Evolutionary conservation across 2,329 filamentous ascomycete species (phyloP).

Genomic region (Arthrobotrys sphaeroides): DNA sequence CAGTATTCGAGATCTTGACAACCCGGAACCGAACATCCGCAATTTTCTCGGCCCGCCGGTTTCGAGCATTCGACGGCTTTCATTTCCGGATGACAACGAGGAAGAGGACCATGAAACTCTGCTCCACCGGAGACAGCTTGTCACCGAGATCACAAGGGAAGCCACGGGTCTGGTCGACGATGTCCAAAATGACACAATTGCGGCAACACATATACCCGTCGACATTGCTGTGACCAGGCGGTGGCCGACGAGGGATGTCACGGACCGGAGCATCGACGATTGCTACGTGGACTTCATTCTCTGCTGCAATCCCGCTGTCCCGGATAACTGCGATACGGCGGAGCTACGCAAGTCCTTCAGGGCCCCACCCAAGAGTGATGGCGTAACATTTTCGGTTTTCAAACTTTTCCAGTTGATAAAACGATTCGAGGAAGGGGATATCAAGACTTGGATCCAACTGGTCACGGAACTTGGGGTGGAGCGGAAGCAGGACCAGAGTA

Average conservation of each 20-base stretch:
- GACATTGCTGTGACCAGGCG: conserved; percentile 1
- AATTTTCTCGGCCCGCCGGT: conserved; percentile 44
- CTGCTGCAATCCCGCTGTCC: conserved; percentile 86
- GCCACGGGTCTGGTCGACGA: conserved; percentile 43
- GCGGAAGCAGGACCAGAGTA: conserved; percentile 82
- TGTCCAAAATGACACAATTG: conserved; percentile 30
- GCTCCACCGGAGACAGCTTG: conserved; percentile 37
- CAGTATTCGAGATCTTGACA: conserved; percentile 49
- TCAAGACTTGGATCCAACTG: conserved; percentile 92
- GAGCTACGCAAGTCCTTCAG: conserved; percentile 80
- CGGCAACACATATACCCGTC: conserved; percentile 28
- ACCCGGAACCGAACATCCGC: conserved; percentile 41
- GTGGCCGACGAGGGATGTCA: conserved; percentile 73
- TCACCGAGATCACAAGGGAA: conserved; percentile 44
- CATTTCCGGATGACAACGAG: conserved; percentile 17
- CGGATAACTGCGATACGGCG: conserved; percentile 73
- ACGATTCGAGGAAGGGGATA: conserved; percentile 80
- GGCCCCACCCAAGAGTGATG: conserved; percentile 83
- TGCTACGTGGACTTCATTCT: conserved; percentile 86
- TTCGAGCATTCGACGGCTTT: conserved; percentile 39
- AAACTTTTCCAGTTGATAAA: conserved; percentile 79
- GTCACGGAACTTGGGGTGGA: conserved; percentile 89
- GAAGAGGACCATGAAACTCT: conserved; percentile 33
- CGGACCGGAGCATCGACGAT: conserved; percentile 77
- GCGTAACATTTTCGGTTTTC: conserved; percentile 83